Base-by-base conservation (phyloP, 176 grass and related monocot species). In the Eleusine coracana region DNA sequence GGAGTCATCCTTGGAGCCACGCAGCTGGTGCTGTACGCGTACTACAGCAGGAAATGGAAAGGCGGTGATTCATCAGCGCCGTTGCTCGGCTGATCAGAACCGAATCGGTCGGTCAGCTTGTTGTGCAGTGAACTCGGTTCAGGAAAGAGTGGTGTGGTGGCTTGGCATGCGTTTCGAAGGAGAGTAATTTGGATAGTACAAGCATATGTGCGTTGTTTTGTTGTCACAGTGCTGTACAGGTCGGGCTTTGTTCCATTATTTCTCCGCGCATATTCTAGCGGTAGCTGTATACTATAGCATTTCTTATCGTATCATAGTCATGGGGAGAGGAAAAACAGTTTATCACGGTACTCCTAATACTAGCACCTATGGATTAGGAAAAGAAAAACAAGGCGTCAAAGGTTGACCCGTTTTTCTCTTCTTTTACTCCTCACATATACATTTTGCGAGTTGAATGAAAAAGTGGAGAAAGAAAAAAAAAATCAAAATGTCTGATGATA, bases 1-100 rank as follows among this genome's bases (percentile, higher is more conserved):
- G 95, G 92, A 66, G 75, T 88, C 16, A 6, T 94, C 48, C 63
- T 97, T 9, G 95, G 92, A 76, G 84, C 78, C 23, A 60, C 75
- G 50, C 95, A 94, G 74, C 25, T 97, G 79, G 25, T 82, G 1
- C 71, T 97, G 37, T 94, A 92, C 46, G 86, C 88, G 37, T 97
- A 92, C 79, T 97, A 90, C 79, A 93, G 54, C 89, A 66, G 83
- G 59, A 86, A 60, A 90, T 90, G 88, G 83, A 86, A 80, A 41
- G 16, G 17, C 66, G 41, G 65, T n/a, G 79, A 40, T 20, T 36
- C 79, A 17, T 86, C 67, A 50, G 79, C 49, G 29, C 73, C 83
- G 59, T 73, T 90, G 83, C 88, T 90, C 38, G 88, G 59, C 17
- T 90, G 88, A 86, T 78, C 67, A 78, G 18, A 66, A 5, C 25